Conservation (phyloP, 108 stramenopile species). For the Bacterosira constricta region DNA sequence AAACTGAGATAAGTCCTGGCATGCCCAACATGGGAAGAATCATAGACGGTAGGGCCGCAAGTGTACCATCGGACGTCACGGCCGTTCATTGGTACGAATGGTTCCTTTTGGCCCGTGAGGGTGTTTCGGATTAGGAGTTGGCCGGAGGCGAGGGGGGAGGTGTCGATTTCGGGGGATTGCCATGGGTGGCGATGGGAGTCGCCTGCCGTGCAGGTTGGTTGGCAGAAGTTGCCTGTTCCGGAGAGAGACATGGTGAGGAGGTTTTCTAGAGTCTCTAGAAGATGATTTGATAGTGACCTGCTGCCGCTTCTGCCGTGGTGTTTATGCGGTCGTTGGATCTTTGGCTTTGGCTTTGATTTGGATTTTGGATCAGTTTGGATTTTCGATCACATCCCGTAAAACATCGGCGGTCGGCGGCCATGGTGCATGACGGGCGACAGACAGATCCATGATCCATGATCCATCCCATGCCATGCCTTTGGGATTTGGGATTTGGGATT, state of each 20-base stretch:
- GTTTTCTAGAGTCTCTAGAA: not conserved
- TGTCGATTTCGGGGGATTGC: constrained; percentile 49
- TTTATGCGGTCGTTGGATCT: no score
- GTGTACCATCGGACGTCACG: constrained; percentile 74
- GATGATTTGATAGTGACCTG: no score
- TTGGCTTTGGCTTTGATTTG: no score
- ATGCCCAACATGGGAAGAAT: constrained; percentile 95
- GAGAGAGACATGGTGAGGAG: constrained; percentile 48
- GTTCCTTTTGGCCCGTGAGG: constrained; percentile 61
- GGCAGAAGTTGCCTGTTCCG: constrained; percentile 48
- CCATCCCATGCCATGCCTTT: no score
- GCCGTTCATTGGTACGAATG: constrained; percentile 61
- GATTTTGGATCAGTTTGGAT: no score
- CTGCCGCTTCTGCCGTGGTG: no score
- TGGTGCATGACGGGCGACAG: no score
- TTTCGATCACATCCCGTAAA: not conserved
- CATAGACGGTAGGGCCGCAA: constrained; percentile 99
- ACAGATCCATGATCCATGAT: no score
- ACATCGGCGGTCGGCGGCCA: no score
- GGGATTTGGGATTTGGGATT: no score
- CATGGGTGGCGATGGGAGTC: constrained; percentile 55
- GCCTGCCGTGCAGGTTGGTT: constrained; percentile 2
- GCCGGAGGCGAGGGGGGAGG: constrained; percentile 56
- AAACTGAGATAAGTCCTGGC: constrained; percentile 97
- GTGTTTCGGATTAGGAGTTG: constrained; percentile 68